Percentiles rank a stretch among this genome's conserved stretches.
Conservation (phyloP, 148 eudicot species). For the Amaranthus palmeri region DNA sequence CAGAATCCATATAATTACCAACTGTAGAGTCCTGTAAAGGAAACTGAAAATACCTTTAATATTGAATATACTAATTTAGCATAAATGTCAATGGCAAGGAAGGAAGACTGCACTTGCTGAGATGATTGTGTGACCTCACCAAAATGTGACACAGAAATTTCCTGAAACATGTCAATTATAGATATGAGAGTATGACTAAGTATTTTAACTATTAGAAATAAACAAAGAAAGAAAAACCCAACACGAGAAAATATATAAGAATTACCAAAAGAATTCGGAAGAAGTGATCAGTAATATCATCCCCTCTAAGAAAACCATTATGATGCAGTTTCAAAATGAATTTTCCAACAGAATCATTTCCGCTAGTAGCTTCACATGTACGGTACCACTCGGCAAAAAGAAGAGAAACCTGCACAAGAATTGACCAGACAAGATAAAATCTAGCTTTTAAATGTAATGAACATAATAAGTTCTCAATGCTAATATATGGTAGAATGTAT, state of each 20-base stretch:
- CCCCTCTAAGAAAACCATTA: conserved; percentile 76
- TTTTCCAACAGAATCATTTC: conserved; percentile 51
- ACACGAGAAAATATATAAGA: background rate
- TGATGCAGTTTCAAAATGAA: conserved; percentile 60
- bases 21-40: background rate
- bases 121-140: conserved; percentile 64
- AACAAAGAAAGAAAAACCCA: background rate
- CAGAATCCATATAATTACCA: background rate
- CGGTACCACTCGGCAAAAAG: conserved; percentile 81
- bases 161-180: conserved; percentile 41
- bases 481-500: background rate
- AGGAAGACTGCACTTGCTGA: conserved; percentile 68
- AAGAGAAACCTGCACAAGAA: conserved; percentile 47
- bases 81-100: conserved; percentile 90
- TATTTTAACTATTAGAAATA: background rate
- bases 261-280: conserved; percentile 72
- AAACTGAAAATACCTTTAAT: conserved; percentile 54
- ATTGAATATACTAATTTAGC: conserved; percentile 76
- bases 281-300: conserved; percentile 73
- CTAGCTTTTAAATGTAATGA: background rate
- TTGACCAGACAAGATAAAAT: background rate
- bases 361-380: conserved; percentile 68
- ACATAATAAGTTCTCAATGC: background rate
- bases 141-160: conserved; percentile 83
- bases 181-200: background rate